These are phyloP conservation scores for Lactarius sp. DNA, from an alignment of 768 basidiomycete species.

Conservation along the genomic window DNA sequence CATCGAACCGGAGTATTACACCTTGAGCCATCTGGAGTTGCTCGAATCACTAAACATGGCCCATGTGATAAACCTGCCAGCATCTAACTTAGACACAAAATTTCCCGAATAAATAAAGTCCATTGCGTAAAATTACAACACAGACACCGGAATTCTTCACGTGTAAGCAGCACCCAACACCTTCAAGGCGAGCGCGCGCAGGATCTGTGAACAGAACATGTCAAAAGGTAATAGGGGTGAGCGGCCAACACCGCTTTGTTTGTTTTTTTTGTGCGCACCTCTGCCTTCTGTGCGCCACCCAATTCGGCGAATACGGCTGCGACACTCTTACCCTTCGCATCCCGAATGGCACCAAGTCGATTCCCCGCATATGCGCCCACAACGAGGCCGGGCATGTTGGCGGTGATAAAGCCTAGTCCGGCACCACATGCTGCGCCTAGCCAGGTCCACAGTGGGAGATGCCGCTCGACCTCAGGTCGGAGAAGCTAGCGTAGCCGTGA, in stretches of 20 bases:
- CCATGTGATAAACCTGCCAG: neutral
- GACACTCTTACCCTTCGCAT: conserved; percentile 93
- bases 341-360: conserved; percentile 83
- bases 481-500: conserved; percentile 50
- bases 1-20: neutral
- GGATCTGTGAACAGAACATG: conserved; percentile 49
- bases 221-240: neutral
- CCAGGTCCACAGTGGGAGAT: conserved; percentile 71
- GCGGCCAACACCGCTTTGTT: neutral
- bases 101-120: neutral
- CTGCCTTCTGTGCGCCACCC: conserved; percentile 75
- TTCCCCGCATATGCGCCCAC: conserved; percentile 87
- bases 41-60: neutral
- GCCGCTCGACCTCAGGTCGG: conserved; percentile 73
- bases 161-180: conserved; percentile 60
- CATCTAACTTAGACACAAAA: neutral
- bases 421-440: conserved; percentile 65
- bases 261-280: conserved; percentile 46
- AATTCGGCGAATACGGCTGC: conserved; percentile 81
- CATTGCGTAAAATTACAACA: neutral
- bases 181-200: conserved; percentile 77
- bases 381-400: conserved; percentile 81
- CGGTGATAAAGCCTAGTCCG: conserved; percentile 47
- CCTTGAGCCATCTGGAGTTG: neutral
- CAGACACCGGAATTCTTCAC: neutral